phyloP scores from a whole-genome alignment of 257 asterid species.

The Vinca minor region DNA sequence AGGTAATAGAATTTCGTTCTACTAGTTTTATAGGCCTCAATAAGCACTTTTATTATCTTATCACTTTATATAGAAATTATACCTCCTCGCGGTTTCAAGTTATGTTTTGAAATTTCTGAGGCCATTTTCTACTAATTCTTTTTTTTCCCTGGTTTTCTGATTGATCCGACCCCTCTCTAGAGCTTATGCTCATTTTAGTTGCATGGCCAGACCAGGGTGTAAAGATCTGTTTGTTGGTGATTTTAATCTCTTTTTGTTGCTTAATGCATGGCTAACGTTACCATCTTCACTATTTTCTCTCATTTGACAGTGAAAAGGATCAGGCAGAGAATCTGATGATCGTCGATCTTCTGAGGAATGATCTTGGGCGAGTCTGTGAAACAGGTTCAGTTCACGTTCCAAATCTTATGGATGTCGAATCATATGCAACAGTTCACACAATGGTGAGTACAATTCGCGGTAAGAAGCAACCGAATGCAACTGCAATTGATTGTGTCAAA shows the following conservation, averaged over 20 bases:
- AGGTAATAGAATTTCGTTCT: slow-evolving; percentile 35
- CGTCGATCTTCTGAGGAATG: slow-evolving; percentile 90
- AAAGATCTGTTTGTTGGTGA: background rate
- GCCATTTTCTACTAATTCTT: too few relatives aligned
- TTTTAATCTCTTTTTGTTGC: background rate
- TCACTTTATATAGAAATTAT: too few relatives aligned
- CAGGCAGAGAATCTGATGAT: slow-evolving; percentile 98
- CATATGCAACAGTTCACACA: slow-evolving; percentile 91
- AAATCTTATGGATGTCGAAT: slow-evolving; percentile 85
- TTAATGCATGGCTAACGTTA: background rate
- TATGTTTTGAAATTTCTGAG: too few relatives aligned
- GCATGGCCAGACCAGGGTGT: background rate
- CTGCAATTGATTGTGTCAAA: slow-evolving; percentile 65
- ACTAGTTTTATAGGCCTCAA: background rate
- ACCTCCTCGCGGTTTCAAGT: too few relatives aligned
- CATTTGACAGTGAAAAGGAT: slow-evolving; percentile 73
- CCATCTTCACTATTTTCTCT: background rate
- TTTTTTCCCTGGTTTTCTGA: background rate
- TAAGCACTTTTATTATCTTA: too few relatives aligned
- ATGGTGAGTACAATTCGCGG: slow-evolving; percentile 94
- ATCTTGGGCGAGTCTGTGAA: slow-evolving; percentile 96
- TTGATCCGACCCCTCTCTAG: background rate
- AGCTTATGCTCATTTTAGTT: background rate
- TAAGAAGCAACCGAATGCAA: slow-evolving; percentile 40
- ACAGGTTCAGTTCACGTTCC: slow-evolving; percentile 94